Base-by-base conservation (phyloP, 768 basidiomycete genomes). In the Xanthoconium stramineum region DNA sequence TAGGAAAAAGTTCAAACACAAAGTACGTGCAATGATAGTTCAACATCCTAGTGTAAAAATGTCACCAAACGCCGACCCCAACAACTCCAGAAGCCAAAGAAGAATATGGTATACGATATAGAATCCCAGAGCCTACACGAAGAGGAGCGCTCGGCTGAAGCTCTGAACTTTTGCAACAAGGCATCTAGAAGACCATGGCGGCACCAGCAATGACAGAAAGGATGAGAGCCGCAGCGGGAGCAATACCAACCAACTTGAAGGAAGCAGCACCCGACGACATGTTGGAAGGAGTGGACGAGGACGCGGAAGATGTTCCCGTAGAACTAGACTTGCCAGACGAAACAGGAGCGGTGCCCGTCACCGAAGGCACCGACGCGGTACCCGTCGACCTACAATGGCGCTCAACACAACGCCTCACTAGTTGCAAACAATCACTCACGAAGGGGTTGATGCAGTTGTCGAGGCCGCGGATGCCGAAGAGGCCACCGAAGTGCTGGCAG, bases 161-260 rank as follows among this genome's bases (percentile, higher is more conserved):
- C 3, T 30, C 3, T 28, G 35, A 36, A 50, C 57, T 55, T 42
- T 45, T 32, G 29, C 0, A 14, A 2, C 15, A 49, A 72, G 63
- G 28, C 35, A 24, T 46, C 73, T 71, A 84, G 62, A 83, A 74
- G 44, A 79, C 71, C 56, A 77, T 62, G 14, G 67, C 80, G 24
- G 72, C 80, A 38, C 83, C 84, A 38, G 78, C 82, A 38, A 78
- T 63, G 0, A 73, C 78, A 19, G 81, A 80, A 36, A 81, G 64
- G 20, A 78, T 61, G 8, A 75, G 65, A 14, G 69, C 73, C 3
- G 71, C 74, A 29, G 70, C 47, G 13, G 72, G 69, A 43, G 72
- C 75, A 48, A 67, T 57, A 47, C 70, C 75, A 51, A 54, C 57
- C 47, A 61, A 32, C 58, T 72, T 77, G 59, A 72, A 64, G 17